Percentiles rank a stretch among this genome's conserved stretches.
Conservation (phyloP, 2,329 filamentous ascomycete species). For the Botrytis elliptica region DNA sequence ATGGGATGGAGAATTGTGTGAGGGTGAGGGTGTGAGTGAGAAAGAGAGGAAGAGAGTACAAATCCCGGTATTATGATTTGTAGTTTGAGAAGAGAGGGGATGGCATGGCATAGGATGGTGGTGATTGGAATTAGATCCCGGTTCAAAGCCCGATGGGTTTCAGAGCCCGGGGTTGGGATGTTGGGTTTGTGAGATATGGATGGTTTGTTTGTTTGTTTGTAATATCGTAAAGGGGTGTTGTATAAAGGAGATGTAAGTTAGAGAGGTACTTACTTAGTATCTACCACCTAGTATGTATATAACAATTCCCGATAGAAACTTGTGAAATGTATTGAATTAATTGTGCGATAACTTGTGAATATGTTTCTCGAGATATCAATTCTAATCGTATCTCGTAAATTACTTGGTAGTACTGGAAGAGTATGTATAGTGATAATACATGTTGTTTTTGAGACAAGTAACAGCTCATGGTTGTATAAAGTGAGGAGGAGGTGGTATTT, state of each 20-base stretch:
- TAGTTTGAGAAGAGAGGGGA: neutral
- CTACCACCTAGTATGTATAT: too few species aligned
- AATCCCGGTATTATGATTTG: neutral
- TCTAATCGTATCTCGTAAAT: neutral
- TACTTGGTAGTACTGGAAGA: neutral
- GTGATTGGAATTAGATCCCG: neutral
- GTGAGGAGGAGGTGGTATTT: neutral
- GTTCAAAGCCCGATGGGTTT: neutral
- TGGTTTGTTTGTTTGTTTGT: neutral
- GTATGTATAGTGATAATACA: neutral
- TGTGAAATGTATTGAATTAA: neutral
- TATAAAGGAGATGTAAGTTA: neutral
- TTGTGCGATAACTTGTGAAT: fast-evolving
- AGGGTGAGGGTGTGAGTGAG: too few species aligned
- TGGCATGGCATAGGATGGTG: neutral
- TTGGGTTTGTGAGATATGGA: neutral
- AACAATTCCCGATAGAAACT: too few species aligned
- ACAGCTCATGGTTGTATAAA: slow-evolving; percentile 14
- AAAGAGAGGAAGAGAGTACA: neutral
- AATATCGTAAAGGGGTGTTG: neutral
- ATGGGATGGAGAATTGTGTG: neutral
- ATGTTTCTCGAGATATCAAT: neutral
- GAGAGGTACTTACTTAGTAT: neutral
- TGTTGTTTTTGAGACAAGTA: neutral
- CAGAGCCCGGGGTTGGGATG: neutral